Conservation (phyloP, 768 basidiomycete species). For the Podaxis sp. region DNA sequence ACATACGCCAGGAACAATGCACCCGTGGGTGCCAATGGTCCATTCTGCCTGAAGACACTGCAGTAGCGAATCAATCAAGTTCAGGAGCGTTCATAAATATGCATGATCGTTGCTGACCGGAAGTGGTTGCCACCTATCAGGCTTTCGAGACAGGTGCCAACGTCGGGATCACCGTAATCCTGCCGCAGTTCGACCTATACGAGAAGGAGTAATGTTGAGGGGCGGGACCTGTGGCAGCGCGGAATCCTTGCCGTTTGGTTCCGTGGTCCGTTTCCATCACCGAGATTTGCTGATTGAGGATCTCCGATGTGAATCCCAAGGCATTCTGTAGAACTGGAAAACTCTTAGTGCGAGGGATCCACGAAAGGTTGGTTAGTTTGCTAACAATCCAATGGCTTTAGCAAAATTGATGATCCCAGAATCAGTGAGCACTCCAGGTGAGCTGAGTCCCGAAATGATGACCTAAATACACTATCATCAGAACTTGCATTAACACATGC, state of each 20-base stretch:
- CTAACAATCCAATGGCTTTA: slow-evolving; percentile 60
- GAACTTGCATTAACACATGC: not conserved
- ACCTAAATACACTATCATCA: slow-evolving; percentile 31
- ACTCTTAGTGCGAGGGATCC: slow-evolving; percentile 14
- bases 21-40: slow-evolving; percentile 40
- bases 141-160: slow-evolving; percentile 76
- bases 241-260: slow-evolving; percentile 47
- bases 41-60: slow-evolving; percentile 62
- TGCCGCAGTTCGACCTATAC: slow-evolving; percentile 64
- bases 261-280: slow-evolving; percentile 71
- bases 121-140: slow-evolving; percentile 80
- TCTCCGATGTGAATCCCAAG: slow-evolving; percentile 69
- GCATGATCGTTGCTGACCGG: slow-evolving; percentile 45
- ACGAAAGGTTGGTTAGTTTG: slow-evolving; percentile 14
- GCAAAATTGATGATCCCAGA: slow-evolving; percentile 60
- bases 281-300: slow-evolving; percentile 71
- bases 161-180: slow-evolving; percentile 64
- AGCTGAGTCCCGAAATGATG: slow-evolving; percentile 67
- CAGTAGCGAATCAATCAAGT: not conserved
- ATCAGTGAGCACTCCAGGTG: slow-evolving; percentile 54
- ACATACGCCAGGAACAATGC: slow-evolving; percentile 54
- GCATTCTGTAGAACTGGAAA: slow-evolving; percentile 52
- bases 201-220: not conserved
- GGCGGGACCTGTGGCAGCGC: not conserved
- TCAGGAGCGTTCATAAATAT: slow-evolving; percentile 2